Percentiles rank a stretch among this genome's conserved stretches.
Evolutionary conservation across 2,329 filamentous ascomycete species (phyloP).

Genomic region (Mollisiaceae sp.): DNA sequence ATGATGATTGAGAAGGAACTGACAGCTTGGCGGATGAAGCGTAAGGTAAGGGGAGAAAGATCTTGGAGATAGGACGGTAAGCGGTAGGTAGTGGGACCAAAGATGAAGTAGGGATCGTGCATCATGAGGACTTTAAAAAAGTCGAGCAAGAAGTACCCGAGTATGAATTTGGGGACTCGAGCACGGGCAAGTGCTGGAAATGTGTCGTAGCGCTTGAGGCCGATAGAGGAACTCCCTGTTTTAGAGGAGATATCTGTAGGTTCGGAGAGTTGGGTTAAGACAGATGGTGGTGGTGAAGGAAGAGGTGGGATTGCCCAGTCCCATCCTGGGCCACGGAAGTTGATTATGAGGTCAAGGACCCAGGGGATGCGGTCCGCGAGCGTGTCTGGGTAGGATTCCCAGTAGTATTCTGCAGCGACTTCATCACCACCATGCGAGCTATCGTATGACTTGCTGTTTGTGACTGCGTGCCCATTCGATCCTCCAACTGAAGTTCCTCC

Average conservation of each 20-base stretch:
- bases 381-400: constrained; percentile 62
- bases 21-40: constrained; percentile 60
- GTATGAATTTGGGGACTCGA: constrained; percentile 53
- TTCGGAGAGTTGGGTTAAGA: constrained; percentile 46
- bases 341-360: constrained; percentile 59
- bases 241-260: constrained; percentile 45
- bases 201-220: constrained; percentile 52
- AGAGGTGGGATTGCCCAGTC: constrained; percentile 58
- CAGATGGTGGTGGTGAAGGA: constrained; percentile 52
- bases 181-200: constrained; percentile 51
- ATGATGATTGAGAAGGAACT: constrained; percentile 61
- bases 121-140: constrained; percentile 70
- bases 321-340: constrained; percentile 64
- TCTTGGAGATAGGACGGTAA: constrained; percentile 50
- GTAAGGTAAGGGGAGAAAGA: constrained; percentile 53
- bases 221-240: constrained; percentile 48
- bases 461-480: constrained; percentile 16
- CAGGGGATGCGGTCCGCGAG: constrained; percentile 58
- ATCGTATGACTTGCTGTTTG: not conserved
- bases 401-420: constrained; percentile 55
- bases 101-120: constrained; percentile 78
- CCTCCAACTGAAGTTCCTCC: not conserved
- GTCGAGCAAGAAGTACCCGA: constrained; percentile 73
- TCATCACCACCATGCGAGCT: constrained; percentile 39
- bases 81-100: constrained; percentile 52